These are phyloP conservation scores for Emergomyces orientalis DNA, from an alignment of 2,329 filamentous ascomycete genomes.

Conservation along the genomic window DNA sequence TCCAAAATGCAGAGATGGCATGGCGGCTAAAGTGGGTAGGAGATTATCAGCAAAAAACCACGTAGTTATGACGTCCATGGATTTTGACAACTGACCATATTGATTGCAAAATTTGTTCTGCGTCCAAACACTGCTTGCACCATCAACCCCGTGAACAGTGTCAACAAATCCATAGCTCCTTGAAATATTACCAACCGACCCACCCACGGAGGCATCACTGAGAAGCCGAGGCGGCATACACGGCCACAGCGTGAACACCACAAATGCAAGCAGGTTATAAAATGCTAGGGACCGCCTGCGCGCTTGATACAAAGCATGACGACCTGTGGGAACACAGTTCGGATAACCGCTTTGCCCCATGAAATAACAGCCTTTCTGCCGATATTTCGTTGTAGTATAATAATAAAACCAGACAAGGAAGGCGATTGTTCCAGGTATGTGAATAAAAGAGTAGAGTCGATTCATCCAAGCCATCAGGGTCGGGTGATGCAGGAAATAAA, in stretches of 20 bases:
- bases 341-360: slow-evolving; percentile 3
- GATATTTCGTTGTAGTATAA: slow-evolving; percentile 55
- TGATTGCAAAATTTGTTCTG: slow-evolving; percentile 67
- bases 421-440: slow-evolving; percentile 65
- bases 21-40: slow-evolving; percentile 45
- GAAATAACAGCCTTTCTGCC: slow-evolving; percentile 33
- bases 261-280: slow-evolving; percentile 51
- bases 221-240: slow-evolving; percentile 53
- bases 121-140: slow-evolving; percentile 61
- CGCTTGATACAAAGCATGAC: slow-evolving; percentile 47
- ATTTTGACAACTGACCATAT: slow-evolving; percentile 46
- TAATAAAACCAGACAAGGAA: slow-evolving; percentile 61
- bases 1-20: slow-evolving; percentile 67
- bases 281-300: slow-evolving; percentile 48
- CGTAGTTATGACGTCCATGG: not conserved
- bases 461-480: slow-evolving; percentile 59
- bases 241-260: slow-evolving; percentile 51
- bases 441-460: slow-evolving; percentile 65
- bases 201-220: slow-evolving; percentile 46
- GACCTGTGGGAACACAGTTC: slow-evolving; percentile 39
- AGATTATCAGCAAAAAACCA: not conserved
- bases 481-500: slow-evolving; percentile 46
- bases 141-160: slow-evolving; percentile 48
- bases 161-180: slow-evolving; percentile 53
- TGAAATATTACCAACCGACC: slow-evolving; percentile 48